These are phyloP conservation scores for Termitomyces sp. DNA, from an alignment of 1,284 basidiomycete species.

Conservation along the genomic window DNA sequence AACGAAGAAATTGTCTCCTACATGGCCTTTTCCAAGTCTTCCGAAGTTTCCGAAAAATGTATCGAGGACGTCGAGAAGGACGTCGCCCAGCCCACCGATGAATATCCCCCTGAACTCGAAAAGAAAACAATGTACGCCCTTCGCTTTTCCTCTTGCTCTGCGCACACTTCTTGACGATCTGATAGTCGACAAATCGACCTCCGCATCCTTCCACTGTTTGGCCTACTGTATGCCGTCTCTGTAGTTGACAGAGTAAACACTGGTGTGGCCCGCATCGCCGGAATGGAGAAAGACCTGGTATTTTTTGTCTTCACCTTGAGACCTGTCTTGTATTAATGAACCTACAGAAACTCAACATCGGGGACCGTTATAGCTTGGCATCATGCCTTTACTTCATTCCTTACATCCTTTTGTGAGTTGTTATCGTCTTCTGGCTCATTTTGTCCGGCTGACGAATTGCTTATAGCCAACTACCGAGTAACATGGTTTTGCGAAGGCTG, in stretches of 20 bases:
- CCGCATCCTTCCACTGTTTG: slow-evolving; percentile 23
- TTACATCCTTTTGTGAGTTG: slow-evolving; percentile 21
- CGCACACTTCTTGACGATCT: not conserved
- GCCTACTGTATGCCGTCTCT: slow-evolving; percentile 21
- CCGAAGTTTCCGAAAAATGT: slow-evolving; percentile 12
- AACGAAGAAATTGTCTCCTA: too few relatives aligned
- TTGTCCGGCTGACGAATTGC: not conserved
- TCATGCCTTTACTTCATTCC: slow-evolving; percentile 23
- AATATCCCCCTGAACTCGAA: slow-evolving; percentile 12
- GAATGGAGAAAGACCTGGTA: slow-evolving; percentile 24
- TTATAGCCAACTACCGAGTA: slow-evolving; percentile 37
- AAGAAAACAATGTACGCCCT: slow-evolving; percentile 16
- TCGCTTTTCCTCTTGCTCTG: not conserved
- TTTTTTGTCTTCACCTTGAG: not conserved
- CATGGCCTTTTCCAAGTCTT: slow-evolving; percentile 11
- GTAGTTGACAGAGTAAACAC: slow-evolving; percentile 23
- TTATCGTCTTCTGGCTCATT: not conserved
- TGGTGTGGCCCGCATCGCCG: slow-evolving; percentile 21
- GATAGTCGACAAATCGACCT: slow-evolving; percentile 20
- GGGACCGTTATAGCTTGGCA: slow-evolving; percentile 20
- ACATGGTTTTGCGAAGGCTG: slow-evolving; percentile 31
- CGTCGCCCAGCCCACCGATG: slow-evolving; percentile 1
- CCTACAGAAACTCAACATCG: not conserved
- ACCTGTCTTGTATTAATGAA: not conserved
- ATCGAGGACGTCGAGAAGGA: slow-evolving; percentile 10